phyloP scores from a whole-genome alignment of 306 rosid genomes.

The Heteromeles arbutifolia region DNA sequence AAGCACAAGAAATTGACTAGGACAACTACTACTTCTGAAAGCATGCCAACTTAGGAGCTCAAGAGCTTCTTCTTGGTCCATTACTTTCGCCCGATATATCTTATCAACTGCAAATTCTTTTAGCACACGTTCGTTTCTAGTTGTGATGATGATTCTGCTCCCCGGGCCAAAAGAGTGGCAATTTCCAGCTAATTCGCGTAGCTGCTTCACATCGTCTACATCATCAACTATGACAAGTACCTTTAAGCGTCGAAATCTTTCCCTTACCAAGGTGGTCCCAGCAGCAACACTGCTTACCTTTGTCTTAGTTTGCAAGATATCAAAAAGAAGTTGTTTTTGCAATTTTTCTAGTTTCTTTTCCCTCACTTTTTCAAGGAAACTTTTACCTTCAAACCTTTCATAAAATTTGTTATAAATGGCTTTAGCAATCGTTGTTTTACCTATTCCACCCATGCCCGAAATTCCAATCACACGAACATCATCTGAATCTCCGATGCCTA shows the following conservation, averaged over 20 bases:
- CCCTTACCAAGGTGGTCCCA: background rate
- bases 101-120: background rate
- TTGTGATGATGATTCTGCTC: conserved; percentile 21
- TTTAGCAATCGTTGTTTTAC: conserved; percentile 19
- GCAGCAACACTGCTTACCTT: background rate
- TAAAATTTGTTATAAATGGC: conserved; percentile 7
- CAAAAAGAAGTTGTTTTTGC: conserved; percentile 16
- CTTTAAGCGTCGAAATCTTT: background rate
- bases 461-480: background rate
- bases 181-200: background rate
- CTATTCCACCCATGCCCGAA: conserved; percentile 20
- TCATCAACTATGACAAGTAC: conserved; percentile 19
- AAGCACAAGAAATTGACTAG: background rate
- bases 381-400: conserved; percentile 1
- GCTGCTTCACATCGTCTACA: background rate
- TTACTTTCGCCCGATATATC: background rate
- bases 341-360: background rate
- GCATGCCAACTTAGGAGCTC: conserved; percentile 31
- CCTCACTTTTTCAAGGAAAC: conserved; percentile 13
- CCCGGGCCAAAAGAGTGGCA: conserved; percentile 1
- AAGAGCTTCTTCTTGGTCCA: conserved; percentile 15
- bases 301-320: background rate
- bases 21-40: background rate
- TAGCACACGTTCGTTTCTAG: conserved; percentile 7
- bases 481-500: background rate